Base-by-base conservation (phyloP, 495 filamentous ascomycete species). In the Coniosporium apollinis region DNA sequence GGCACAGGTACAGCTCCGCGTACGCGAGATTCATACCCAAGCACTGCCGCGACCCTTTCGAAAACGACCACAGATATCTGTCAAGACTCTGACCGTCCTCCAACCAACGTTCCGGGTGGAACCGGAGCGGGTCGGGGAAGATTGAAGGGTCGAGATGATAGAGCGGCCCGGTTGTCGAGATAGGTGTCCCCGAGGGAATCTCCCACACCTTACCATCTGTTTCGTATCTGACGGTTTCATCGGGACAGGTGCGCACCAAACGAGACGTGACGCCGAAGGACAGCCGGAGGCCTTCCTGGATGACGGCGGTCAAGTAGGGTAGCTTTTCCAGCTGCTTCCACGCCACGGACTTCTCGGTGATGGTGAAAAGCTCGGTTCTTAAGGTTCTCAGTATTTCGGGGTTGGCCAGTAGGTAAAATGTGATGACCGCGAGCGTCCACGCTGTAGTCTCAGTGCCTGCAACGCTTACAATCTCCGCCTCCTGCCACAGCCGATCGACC, bases 391-490 rank as follows among this genome's bases (percentile, higher is more conserved):
- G n/a, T n/a, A n/a, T 13, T 43, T 51, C 4, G 43, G 51, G 58
- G 30, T 62, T 52, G 7, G 39, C 37, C 4, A 60, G 43, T 4
- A 67, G 50, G 40, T 67, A 57, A 42, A 55, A 69, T 11, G 54
- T 48, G 9, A 59, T 47, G 10, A 47, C 42, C 5, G 51, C 37
- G 28, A 64, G 24, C 4, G 60, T 55, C 34, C 52, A 57, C 4
- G 53, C 57, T 0, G 60, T 65, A 3, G 62, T 69, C 22, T 60
- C 57, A 19, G 53, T 55, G 3, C 69, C 69, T 3, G 67, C 67
- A 1, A 49, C 53, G 9, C 69, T 49, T 6, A 72, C 36, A 0
- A 49, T 41, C 21, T 55, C 48, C 3, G 59, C 63, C 39, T 72
- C 66, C 10, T 59, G 51, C 4, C 45, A 42, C 11, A 69, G 44